These are phyloP conservation scores for Furcasterigmium furcatum DNA, from an alignment of 2,329 filamentous ascomycete genomes.

Conservation along the genomic window DNA sequence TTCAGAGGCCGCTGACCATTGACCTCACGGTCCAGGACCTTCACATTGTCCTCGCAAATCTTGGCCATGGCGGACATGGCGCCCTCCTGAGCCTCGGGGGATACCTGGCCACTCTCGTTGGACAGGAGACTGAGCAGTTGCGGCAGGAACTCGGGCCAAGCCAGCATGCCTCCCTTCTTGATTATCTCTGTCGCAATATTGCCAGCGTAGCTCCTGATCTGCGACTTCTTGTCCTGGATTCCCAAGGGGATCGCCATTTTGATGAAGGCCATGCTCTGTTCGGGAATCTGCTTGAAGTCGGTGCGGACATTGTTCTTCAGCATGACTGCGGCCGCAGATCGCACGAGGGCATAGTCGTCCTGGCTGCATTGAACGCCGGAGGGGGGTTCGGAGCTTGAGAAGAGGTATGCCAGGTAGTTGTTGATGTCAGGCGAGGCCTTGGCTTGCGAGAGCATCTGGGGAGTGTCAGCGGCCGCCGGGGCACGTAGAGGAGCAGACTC, in stretches of 20 bases:
- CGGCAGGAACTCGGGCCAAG: conserved; percentile 87
- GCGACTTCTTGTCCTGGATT: conserved; percentile 75
- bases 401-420: conserved; percentile 93
- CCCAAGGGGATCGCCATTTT: conserved; percentile 75
- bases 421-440: conserved; percentile 89
- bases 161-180: conserved; percentile 76
- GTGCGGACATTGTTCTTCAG: conserved; percentile 89
- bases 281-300: conserved; percentile 72
- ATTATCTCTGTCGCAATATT: conserved; percentile 94
- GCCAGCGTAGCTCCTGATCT: conserved; percentile 86
- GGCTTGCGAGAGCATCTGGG: conserved; percentile 88
- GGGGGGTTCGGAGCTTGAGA: conserved; percentile 67
- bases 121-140: conserved; percentile 76
- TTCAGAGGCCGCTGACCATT: conserved; percentile 84
- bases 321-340: conserved; percentile 87
- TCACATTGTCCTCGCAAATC: conserved; percentile 95
- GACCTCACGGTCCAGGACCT: conserved; percentile 81
- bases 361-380: conserved; percentile 55
- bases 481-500: background rate
- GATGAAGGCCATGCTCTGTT: conserved; percentile 70
- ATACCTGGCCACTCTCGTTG: conserved; percentile 66
- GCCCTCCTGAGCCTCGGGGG: conserved; percentile 78
- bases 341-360: conserved; percentile 69
- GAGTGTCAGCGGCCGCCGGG: conserved; percentile 3
- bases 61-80: conserved; percentile 91